Percentiles rank a stretch among this genome's conserved stretches.
Evolutionary conservation across 306 rosid genomes (phyloP).

Genomic region (Glycine tomentella): DNA sequence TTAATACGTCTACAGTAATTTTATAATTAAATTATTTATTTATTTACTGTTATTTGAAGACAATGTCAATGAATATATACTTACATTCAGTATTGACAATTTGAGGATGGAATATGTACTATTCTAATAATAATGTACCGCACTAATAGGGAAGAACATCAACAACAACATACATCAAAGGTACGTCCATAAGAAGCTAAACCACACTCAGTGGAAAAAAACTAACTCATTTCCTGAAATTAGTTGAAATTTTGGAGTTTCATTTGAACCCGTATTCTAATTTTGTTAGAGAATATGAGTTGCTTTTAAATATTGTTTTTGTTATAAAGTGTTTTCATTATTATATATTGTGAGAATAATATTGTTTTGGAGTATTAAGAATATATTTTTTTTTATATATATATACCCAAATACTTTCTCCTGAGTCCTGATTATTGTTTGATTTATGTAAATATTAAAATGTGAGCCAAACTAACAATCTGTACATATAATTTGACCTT

Average conservation of each 20-base stretch:
- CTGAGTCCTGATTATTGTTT: background rate
- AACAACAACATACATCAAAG: slow-evolving; percentile 24
- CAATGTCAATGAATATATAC: slow-evolving; percentile 15
- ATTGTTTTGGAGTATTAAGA: background rate
- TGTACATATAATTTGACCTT: background rate
- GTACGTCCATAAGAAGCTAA: slow-evolving; percentile 19
- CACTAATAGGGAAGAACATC: slow-evolving; percentile 46
- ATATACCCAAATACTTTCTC: background rate
- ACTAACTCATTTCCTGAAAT: slow-evolving; percentile 7
- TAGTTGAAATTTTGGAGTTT: background rate
- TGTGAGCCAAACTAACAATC: background rate
- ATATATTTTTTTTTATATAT: background rate
- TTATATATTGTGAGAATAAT: background rate
- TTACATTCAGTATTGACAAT: slow-evolving; percentile 46
- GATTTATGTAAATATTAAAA: background rate
- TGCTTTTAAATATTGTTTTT: background rate
- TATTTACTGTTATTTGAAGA: background rate
- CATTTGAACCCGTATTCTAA: background rate
- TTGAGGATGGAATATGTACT: slow-evolving; percentile 51
- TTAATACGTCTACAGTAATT: background rate
- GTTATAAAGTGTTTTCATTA: background rate
- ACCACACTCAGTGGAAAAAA: background rate
- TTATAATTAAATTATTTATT: background rate
- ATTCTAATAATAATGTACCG: slow-evolving; percentile 35
- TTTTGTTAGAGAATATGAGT: slow-evolving; percentile 8